Evolutionary conservation across 1,139 yeast genomes (phyloP).

Genomic region (Zygosaccharomyces pseudobailii): DNA sequence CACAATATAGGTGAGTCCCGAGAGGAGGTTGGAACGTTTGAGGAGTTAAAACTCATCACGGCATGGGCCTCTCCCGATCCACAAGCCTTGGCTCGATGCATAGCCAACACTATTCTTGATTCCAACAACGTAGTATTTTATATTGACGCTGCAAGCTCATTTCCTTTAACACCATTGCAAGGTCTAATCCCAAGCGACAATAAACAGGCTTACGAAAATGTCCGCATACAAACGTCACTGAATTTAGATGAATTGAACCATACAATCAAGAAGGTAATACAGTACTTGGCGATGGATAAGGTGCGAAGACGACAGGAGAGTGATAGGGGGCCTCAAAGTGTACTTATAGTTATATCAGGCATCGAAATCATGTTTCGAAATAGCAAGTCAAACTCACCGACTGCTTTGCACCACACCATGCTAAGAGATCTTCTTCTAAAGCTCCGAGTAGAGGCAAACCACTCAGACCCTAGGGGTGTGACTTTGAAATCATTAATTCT

Average conservation of each 20-base stretch:
- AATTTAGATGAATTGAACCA: slow-evolving; percentile 25
- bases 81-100: slow-evolving; percentile 8
- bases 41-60: slow-evolving; percentile 5
- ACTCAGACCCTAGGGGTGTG: slow-evolving; percentile 6
- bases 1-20: neutral
- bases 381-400: slow-evolving; percentile 18
- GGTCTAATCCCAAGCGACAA: slow-evolving; percentile 15
- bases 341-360: slow-evolving; percentile 23
- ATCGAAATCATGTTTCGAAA: slow-evolving; percentile 29
- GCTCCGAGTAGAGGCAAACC: slow-evolving; percentile 20
- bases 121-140: slow-evolving; percentile 16
- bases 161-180: slow-evolving; percentile 27
- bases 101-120: slow-evolving; percentile 6
- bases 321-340: slow-evolving; percentile 1
- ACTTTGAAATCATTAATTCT: slow-evolving; percentile 12
- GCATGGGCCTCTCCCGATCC: slow-evolving; percentile 15
- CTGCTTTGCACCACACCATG: slow-evolving; percentile 17
- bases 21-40: neutral
- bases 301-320: slow-evolving; percentile 8
- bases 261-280: slow-evolving; percentile 19
- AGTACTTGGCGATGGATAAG: slow-evolving; percentile 15
- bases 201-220: slow-evolving; percentile 21
- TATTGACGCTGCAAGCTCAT: slow-evolving; percentile 26
- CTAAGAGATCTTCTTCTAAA: slow-evolving; percentile 22
- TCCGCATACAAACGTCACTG: slow-evolving; percentile 25